A percentile compares a stretch with the other conserved stretches of the same genome.
Conservation (phyloP, 2,329 filamentous ascomycete species). For the Colletotrichum sp. region DNA sequence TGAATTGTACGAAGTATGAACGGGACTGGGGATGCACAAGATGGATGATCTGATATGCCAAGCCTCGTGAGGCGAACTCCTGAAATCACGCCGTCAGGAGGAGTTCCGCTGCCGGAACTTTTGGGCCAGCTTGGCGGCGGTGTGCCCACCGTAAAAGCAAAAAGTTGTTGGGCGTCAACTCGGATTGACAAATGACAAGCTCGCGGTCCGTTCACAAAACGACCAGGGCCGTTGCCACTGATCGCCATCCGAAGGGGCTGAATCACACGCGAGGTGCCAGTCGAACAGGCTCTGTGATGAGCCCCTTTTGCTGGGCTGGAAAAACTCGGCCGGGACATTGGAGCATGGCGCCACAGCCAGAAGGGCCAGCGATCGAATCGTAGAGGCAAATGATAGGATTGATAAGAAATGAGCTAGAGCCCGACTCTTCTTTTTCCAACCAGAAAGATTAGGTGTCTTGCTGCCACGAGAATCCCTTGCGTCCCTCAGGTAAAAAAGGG, state of each 20-base stretch:
- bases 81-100: neutral
- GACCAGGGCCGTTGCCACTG: constrained; percentile 6
- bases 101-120: constrained; percentile 13
- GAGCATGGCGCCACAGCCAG: neutral
- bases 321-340: neutral
- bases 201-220: neutral
- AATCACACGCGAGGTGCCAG: neutral
- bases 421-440: neutral
- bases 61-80: neutral
- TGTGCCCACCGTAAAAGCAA: neutral
- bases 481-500: neutral
- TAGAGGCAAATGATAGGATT: neutral
- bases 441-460: neutral
- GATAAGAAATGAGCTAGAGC: neutral
- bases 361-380: neutral
- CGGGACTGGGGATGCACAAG: neutral
- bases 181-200: constrained; percentile 14
- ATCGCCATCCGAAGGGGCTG: neutral
- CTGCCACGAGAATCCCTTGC: neutral
- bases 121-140: constrained; percentile 1
- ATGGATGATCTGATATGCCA: neutral
- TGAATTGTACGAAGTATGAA: neutral
- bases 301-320: neutral
- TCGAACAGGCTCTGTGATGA: neutral
- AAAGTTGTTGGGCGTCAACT: neutral